Percentiles rank a stretch among this genome's conserved stretches.
phyloP scores from a whole-genome alignment of 2,329 filamentous ascomycete genomes.

The Botrytis medusae region DNA sequence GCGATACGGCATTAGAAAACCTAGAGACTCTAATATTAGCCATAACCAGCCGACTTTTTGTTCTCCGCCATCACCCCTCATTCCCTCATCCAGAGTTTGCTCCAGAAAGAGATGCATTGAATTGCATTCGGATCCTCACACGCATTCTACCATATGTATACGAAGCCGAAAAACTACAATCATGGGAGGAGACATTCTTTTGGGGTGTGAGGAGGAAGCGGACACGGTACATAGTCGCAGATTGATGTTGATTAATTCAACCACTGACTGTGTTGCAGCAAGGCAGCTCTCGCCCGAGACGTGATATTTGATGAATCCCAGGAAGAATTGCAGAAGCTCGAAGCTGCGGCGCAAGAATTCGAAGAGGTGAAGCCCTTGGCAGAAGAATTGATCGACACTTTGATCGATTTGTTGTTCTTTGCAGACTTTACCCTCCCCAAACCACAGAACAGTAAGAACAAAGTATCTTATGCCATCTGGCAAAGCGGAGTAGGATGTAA shows the following conservation, averaged over 20 bases:
- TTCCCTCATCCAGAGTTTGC: conserved; percentile 87
- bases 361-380: conserved; percentile 84
- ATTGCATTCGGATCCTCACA: conserved; percentile 90
- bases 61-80: conserved; percentile 82
- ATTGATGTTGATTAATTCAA: not conserved
- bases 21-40: conserved; percentile 85
- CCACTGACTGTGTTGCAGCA: conserved; percentile 45
- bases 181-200: conserved; percentile 93
- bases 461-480: conserved; percentile 94
- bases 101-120: conserved; percentile 82
- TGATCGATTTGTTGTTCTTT: conserved; percentile 89
- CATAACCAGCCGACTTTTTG: conserved; percentile 77
- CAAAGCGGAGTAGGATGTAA: conserved; percentile 97
- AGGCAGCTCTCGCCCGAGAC: conserved; percentile 65
- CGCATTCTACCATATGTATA: conserved; percentile 88
- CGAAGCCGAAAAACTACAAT: conserved; percentile 76
- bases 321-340: conserved; percentile 51
- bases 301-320: conserved; percentile 80
- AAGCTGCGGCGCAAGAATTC: conserved; percentile 59
- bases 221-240: conserved; percentile 44
- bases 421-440: conserved; percentile 82
- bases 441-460: conserved; percentile 67
- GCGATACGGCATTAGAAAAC: conserved; percentile 82
- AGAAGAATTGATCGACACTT: conserved; percentile 87
- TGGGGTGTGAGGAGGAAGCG: conserved; percentile 75